Evolutionary conservation across 768 basidiomycete species (phyloP), one percentile per base, ranked within the genome.

Genomic region (Pulveroboletus sp.): DNA sequence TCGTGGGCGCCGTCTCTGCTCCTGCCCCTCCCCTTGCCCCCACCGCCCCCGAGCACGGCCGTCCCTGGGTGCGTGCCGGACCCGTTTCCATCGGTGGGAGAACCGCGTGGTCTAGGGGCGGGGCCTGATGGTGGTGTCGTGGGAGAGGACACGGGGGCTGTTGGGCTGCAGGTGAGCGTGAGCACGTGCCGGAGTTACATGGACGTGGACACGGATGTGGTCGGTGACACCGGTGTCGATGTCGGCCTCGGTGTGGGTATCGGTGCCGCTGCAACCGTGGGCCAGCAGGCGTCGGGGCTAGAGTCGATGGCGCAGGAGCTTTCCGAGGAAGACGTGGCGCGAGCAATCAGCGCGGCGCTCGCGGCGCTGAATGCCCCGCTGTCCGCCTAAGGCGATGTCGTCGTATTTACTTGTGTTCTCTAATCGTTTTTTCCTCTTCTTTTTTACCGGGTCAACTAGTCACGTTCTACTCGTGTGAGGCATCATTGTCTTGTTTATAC

Each of bases 331-430:
- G 61, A 65, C 7, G 0, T 69, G 43, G 52, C 39, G 26, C 50
- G 51, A 42, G 66, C 59, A 21, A 67, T 67, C 45, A 32, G 39
- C 3, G 56, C 49, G 3, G 67, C 63, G 0, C 30, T 69, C 3
- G 57, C 63, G 0, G 51, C 58, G 32, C 37, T 67, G 37, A 18
- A 11, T 14, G 32, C 21, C 21, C 21, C 21, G 3, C 21, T 21
- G 21, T 21, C 21, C 21, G 21, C 21, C 3, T 21, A 3, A 21
- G 2, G 21, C 21, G 21, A 21, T 3, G 21, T 21, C 21, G 3
- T 21, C 2, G 21, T 21, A 21, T 21, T 21, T 21, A 21, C 21
- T 21, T 21, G 3, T 2, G 2, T 21, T 21, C 21, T 21, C 3
- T 21, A 21, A 21, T 21, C 21, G 3, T 21, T n/a, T n/a, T n/a